Evolutionary conservation across 1,284 basidiomycete genomes (phyloP).

Genomic region (Earliella scabrosa): DNA sequence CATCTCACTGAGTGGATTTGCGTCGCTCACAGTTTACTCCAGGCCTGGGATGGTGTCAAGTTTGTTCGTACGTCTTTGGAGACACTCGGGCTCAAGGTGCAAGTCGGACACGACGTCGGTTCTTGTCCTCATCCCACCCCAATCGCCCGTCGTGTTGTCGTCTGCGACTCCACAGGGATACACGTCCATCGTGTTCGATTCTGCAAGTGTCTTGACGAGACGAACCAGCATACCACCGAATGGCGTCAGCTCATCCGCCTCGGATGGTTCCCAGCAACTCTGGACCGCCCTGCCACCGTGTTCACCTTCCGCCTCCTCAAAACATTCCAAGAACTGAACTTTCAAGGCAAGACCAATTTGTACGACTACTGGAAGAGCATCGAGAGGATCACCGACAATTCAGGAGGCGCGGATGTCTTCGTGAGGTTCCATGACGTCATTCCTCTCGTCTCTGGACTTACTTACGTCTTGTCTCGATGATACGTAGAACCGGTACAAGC

Average conservation of each 20-base stretch:
- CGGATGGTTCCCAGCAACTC: slow-evolving; percentile 19
- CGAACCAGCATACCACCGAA: neutral
- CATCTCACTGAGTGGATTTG: no score
- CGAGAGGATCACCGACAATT: slow-evolving; percentile 18
- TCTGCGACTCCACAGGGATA: neutral
- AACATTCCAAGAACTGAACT: slow-evolving; percentile 16
- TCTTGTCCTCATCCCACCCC: neutral
- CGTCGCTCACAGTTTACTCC: neutral
- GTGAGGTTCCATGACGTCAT: no score
- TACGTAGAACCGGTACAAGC: slow-evolving; percentile 11
- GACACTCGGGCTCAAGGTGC: slow-evolving; percentile 6
- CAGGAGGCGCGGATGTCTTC: neutral
- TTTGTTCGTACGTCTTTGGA: neutral
- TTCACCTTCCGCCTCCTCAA: slow-evolving; percentile 20
- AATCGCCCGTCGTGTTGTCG: neutral
- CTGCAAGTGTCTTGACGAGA: slow-evolving; percentile 1
- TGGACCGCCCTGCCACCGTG: slow-evolving; percentile 3
- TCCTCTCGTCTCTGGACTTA: neutral
- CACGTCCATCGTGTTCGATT: neutral
- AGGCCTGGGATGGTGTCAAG: slow-evolving; percentile 1
- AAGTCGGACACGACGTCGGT: slow-evolving; percentile 12
- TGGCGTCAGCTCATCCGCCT: slow-evolving; percentile 18
- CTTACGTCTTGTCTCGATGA: neutral
- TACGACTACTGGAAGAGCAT: slow-evolving; percentile 21
- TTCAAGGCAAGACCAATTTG: slow-evolving; percentile 14